phyloP scores from a whole-genome alignment of 2,329 filamentous ascomycete genomes.

The Paraconiothyrium brasiliense region DNA sequence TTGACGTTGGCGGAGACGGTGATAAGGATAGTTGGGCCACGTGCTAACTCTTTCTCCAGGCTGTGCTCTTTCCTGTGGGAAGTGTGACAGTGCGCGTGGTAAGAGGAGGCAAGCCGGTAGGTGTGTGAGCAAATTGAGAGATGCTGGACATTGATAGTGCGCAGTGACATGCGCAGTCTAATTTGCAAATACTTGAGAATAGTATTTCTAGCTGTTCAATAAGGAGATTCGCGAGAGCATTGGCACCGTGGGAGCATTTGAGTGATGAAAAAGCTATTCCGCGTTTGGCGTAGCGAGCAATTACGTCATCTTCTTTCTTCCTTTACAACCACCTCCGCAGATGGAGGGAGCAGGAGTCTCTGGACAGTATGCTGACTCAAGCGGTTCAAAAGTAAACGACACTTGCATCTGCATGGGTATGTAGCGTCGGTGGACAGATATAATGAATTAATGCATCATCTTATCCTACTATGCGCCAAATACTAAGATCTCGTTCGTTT shows the following conservation, averaged over 20 bases:
- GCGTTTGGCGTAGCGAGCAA: background rate
- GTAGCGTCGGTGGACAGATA: background rate
- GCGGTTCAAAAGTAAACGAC: no score
- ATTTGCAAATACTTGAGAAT: no score
- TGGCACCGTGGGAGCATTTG: background rate
- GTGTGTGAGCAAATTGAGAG: background rate
- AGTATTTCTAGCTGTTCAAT: no score
- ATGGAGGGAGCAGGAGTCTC: no score
- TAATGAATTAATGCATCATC: slow-evolving; percentile 7
- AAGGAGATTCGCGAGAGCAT: background rate
- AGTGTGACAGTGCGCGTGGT: background rate
- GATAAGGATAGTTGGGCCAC: background rate
- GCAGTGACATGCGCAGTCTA: no score
- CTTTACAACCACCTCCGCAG: background rate
- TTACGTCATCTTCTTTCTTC: slow-evolving; percentile 6
- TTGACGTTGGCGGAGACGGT: background rate
- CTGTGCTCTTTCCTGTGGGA: no score
- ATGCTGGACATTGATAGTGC: background rate
- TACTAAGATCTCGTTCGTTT: slow-evolving; percentile 3
- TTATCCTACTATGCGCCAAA: slow-evolving; percentile 9
- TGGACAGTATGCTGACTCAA: no score
- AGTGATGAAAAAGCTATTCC: slow-evolving; percentile 2
- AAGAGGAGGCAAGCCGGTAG: no score
- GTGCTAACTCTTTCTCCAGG: background rate
- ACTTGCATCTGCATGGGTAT: background rate